These are phyloP conservation scores for Triangularia setosa DNA, from an alignment of 2,329 filamentous ascomycete species.

Conservation along the genomic window DNA sequence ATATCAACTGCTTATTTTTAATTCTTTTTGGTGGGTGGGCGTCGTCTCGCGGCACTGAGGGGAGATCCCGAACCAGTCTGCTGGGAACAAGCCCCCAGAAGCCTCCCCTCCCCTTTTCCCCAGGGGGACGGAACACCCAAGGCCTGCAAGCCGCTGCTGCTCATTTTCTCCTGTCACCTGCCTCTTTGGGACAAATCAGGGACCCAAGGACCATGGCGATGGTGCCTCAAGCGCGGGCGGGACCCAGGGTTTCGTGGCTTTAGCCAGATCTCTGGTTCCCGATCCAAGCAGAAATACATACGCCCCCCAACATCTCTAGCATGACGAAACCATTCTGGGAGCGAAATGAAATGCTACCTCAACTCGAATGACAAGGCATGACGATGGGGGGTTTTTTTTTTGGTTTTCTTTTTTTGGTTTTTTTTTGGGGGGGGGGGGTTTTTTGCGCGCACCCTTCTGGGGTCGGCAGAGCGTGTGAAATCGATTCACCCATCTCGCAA, in stretches of 20 bases:
- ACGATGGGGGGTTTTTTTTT: background rate
- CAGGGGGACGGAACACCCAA: background rate
- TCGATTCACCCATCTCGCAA: background rate
- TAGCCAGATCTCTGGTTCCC: constrained; percentile 11
- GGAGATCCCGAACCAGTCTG: constrained; percentile 25
- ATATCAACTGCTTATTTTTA: background rate
- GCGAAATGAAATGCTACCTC: constrained; percentile 7
- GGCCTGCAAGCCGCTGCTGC: constrained; percentile 14
- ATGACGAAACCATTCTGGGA: background rate
- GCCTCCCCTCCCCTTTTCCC: background rate
- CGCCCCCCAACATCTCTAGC: background rate
- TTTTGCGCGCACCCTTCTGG: background rate
- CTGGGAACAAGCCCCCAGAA: constrained; percentile 16
- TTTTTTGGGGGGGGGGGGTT: too few relatives aligned
- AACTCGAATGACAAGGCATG: background rate
- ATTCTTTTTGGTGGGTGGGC: background rate
- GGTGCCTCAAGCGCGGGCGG: constrained; percentile 13
- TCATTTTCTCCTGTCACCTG: constrained; percentile 16
- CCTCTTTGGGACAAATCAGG: constrained; percentile 18
- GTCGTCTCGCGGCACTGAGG: constrained; percentile 19
- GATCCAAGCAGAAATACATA: constrained; percentile 9
- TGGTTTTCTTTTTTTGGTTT: too few relatives aligned
- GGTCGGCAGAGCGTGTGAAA: background rate
- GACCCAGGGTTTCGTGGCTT: background rate
- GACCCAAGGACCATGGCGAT: background rate